Evolutionary conservation across 768 basidiomycete genomes (phyloP).

Genomic region (Pleurotus giganteus): DNA sequence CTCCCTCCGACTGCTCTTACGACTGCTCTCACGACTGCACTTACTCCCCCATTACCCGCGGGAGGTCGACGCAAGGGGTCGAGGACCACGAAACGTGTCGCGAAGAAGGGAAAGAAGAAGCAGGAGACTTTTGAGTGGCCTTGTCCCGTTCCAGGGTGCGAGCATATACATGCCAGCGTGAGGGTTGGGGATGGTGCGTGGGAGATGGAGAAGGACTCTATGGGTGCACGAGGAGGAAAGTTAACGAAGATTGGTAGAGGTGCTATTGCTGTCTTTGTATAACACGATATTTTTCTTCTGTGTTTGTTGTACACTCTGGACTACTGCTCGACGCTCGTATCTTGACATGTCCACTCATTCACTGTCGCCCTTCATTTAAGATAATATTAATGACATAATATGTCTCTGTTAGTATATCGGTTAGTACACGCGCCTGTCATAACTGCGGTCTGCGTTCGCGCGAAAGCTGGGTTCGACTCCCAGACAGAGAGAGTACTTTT

Average conservation of each 20-base stretch:
- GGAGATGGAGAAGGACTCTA: constrained; percentile 50
- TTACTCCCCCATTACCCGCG: constrained; percentile 3
- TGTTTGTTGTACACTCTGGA: constrained; percentile 1
- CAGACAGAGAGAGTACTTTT: constrained; percentile 10
- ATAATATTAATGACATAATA: not conserved
- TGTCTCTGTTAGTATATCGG: constrained; percentile 9
- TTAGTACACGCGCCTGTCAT: constrained; percentile 11
- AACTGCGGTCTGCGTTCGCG: no score
- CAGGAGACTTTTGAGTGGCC: constrained; percentile 54
- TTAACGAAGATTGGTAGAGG: constrained; percentile 27
- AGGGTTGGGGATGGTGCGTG: constrained; percentile 53
- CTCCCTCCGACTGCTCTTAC: constrained; percentile 4
- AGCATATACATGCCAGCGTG: constrained; percentile 51
- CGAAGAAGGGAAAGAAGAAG: constrained; percentile 35
- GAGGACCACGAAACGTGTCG: constrained; percentile 16
- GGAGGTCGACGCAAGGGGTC: constrained; percentile 15
- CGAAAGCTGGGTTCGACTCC: constrained; percentile 11
- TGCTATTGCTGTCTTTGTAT: constrained; percentile 44
- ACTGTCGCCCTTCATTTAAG: no score
- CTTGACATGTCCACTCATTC: no score
- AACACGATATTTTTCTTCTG: constrained; percentile 2
- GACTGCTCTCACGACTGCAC: constrained; percentile 2
- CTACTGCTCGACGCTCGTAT: no score
- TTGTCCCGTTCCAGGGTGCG: constrained; percentile 65
- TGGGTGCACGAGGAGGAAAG: constrained; percentile 19